Evolutionary conservation across 2,329 filamentous ascomycete genomes (phyloP), one percentile per base, ranked within the genome.

Genomic region (Plectosphaerella sp.): DNA sequence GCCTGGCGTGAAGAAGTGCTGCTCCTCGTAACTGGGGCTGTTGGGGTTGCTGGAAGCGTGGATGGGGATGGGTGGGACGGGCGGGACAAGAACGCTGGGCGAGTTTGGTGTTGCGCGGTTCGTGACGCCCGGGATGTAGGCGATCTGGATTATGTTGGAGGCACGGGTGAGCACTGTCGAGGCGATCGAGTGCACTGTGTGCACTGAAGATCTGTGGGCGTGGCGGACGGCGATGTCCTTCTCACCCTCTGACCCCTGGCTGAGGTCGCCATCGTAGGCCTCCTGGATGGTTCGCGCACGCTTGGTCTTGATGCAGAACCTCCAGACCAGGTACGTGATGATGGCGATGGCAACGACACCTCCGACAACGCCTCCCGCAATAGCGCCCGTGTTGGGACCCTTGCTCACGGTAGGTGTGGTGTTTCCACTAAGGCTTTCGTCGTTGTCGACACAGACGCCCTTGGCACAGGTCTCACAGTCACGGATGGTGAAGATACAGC

Each of bases 101-200:
- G 91, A 93, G n/a, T 88, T 86, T 5, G 89, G 88, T 8, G 87
- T 86, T 12, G 92, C 91, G 59, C 93, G 84, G 72, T 97, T 97
- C 55, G 91, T 97, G 62, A 97, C 92, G 54, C 94, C 94, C 14
- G 94, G 94, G 59, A 99, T 97, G 70, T 97, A 99, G 52, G 94
- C 94, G 71, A 99, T 99, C 72, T 97, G 94, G 63, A 99, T 99
- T 67, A 99, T 93, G 75, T 99, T 99, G 64, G 94, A 97, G 47
- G 94, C 94, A 56, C 94, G 86, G 16, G 94, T 97, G 55, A 97
- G 82, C 54, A 97, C 91, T 24, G 93, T 97, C 10, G 92, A 97
- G 15, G 94, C 94, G 65, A 99, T 91, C 12, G 93, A 97, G 63
- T 88, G 82, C 51, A 93, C 87, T n/a, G 89, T 89, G 66, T 94